Evolutionary conservation across 129 eudicot species (phyloP).

Genomic region (Pulicaria dysenterica): DNA sequence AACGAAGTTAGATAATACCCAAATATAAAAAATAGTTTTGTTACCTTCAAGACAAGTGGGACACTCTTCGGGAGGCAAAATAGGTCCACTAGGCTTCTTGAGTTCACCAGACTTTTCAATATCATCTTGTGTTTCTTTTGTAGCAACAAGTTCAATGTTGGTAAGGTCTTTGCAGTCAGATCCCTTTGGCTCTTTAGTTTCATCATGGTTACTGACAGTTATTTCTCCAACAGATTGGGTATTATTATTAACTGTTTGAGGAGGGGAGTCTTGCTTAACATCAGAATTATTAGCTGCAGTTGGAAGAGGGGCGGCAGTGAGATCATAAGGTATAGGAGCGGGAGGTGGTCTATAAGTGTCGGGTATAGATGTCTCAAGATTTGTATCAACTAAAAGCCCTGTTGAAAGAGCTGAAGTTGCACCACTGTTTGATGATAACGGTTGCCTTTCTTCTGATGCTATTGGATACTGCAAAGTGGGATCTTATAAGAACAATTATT

Average conservation of each 20-base stretch:
- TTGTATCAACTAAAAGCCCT: constrained; percentile 85
- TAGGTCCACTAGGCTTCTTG: constrained; percentile 60
- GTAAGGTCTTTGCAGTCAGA: constrained; percentile 48
- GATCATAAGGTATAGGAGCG: constrained; percentile 82
- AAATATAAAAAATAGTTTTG: background rate
- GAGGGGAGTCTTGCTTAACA: constrained; percentile 39
- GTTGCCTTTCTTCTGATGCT: constrained; percentile 77
- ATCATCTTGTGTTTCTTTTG: constrained; percentile 55
- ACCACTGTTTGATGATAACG: constrained; percentile 67
- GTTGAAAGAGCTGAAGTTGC: constrained; percentile 50
- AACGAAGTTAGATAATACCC: background rate
- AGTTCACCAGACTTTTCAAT: constrained; percentile 59
- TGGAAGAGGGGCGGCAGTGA: constrained; percentile 46
- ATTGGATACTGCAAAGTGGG: constrained; percentile 64
- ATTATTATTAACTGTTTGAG: constrained; percentile 26
- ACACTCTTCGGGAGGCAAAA: constrained; percentile 67
- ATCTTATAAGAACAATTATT: no score
- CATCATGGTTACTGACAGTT: constrained; percentile 38
- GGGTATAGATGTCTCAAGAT: constrained; percentile 81
- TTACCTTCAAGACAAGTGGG: constrained; percentile 98
- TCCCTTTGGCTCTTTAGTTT: constrained; percentile 48
- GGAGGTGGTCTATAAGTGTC: constrained; percentile 93
- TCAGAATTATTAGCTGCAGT: constrained; percentile 45
- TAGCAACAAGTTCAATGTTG: constrained; percentile 48
- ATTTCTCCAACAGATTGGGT: constrained; percentile 41